Conservation (phyloP, 2,329 filamentous ascomycete genomes). For the Teratosphaeria destructans region DNA sequence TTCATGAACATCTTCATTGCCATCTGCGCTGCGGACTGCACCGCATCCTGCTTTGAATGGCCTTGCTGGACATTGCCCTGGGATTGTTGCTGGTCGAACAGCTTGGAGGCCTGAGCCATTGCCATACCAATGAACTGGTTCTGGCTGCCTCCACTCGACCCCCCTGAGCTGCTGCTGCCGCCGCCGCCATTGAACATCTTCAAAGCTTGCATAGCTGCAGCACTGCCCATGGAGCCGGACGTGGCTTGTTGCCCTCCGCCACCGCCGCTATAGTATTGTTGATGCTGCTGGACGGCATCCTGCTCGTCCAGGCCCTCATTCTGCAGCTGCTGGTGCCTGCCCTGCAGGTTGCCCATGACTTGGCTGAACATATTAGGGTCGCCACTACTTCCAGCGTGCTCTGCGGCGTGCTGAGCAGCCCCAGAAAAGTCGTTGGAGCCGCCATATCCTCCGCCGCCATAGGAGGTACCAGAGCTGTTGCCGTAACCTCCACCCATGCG, state of each 20-base stretch:
- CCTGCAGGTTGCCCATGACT: conserved; percentile 45
- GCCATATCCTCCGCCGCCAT: conserved; percentile 30
- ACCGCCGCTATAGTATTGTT: conserved; percentile 57
- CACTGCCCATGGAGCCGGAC: conserved; percentile 46
- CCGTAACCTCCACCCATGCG: conserved; percentile 22
- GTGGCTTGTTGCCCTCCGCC: conserved; percentile 35
- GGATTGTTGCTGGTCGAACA: conserved; percentile 51
- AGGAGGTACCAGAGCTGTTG: conserved; percentile 30
- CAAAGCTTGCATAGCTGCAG: conserved; percentile 71
- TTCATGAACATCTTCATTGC: conserved; percentile 89
- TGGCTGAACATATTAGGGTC: conserved; percentile 45
- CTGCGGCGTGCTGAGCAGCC: conserved; percentile 45
- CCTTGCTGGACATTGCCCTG: conserved; percentile 43
- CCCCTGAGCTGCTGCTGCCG: conserved; percentile 26
- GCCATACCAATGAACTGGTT: conserved; percentile 75
- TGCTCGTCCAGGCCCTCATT: conserved; percentile 50
- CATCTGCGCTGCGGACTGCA: conserved; percentile 73
- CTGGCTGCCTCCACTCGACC: conserved; percentile 44
- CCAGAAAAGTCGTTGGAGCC: conserved; percentile 42
- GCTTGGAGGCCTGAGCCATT: conserved; percentile 77
- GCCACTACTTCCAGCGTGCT: conserved; percentile 42
- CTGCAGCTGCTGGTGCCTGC: conserved; percentile 41
- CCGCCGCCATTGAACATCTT: conserved; percentile 54
- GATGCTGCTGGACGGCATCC: conserved; percentile 62
- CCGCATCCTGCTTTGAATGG: conserved; percentile 68